A percentile compares a stretch with the other conserved stretches of the same genome.
Evolutionary conservation across 1,284 basidiomycete genomes (phyloP).

Genomic region (Phylloboletellus chloephorus): DNA sequence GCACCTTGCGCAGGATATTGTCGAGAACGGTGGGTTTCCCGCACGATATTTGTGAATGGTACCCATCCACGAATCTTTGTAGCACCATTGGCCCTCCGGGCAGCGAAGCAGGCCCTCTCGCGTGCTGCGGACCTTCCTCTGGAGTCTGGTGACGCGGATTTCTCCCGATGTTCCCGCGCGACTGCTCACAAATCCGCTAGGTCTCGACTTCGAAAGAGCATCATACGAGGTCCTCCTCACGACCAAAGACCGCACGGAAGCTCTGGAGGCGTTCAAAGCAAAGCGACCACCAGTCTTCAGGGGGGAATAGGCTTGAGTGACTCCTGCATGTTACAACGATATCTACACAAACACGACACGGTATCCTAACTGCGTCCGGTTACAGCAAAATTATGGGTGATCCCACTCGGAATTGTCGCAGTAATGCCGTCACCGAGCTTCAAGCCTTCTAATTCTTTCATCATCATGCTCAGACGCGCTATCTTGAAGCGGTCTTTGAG

Average conservation of each 20-base stretch:
- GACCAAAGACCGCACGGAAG: constrained; percentile 79
- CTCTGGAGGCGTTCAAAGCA: constrained; percentile 83
- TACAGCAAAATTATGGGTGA: constrained; percentile 49
- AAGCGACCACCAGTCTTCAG: constrained; percentile 81
- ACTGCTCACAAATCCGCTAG: constrained; percentile 32
- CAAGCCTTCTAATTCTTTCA: constrained; percentile 74
- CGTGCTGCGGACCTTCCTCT: constrained; percentile 72
- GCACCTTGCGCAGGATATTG: constrained; percentile 59
- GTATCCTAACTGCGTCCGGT: constrained; percentile 30
- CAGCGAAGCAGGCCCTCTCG: constrained; percentile 86
- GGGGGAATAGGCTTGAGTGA: constrained; percentile 55
- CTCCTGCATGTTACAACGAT: constrained; percentile 3
- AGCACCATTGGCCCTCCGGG: constrained; percentile 86
- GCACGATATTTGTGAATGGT: neutral
- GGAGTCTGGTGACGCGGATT: constrained; percentile 52
- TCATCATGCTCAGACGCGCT: constrained; percentile 68
- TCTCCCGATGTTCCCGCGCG: neutral
- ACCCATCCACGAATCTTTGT: constrained; percentile 2
- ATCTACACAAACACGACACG: neutral
- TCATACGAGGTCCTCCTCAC: constrained; percentile 82
- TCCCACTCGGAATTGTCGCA: constrained; percentile 48
- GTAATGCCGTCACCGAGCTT: constrained; percentile 56
- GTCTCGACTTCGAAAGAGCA: constrained; percentile 83
- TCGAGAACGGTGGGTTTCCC: constrained; percentile 55
- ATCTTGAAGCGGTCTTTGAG: constrained; percentile 66